Conservation (phyloP, 2,329 filamentous ascomycete genomes). For the Penicillium sp. region DNA sequence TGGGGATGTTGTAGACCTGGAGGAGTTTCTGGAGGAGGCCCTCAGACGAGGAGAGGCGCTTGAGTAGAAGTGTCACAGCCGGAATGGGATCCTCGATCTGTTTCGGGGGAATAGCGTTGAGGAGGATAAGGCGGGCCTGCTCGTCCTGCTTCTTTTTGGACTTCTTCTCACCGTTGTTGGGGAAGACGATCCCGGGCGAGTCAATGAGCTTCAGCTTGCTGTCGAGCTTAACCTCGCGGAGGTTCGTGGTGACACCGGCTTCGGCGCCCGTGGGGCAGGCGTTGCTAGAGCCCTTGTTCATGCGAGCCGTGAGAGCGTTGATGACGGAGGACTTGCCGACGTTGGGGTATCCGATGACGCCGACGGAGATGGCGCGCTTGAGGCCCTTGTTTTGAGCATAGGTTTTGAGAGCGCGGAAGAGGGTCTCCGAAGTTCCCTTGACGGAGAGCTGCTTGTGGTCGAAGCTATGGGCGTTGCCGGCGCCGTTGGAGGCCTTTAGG, state of each 20-base stretch:
- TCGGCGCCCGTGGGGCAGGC: constrained; percentile 89
- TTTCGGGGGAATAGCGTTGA: constrained; percentile 91
- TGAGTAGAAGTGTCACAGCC: constrained; percentile 82
- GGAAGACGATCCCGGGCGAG: constrained; percentile 94
- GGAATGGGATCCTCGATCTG: constrained; percentile 92
- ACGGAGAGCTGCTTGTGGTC: constrained; percentile 89
- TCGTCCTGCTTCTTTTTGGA: constrained; percentile 69
- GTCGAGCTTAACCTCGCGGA: constrained; percentile 91
- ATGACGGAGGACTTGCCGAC: constrained; percentile 97
- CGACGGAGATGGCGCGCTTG: constrained; percentile 87
- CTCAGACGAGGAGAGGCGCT: constrained; percentile 73
- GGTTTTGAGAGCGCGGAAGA: constrained; percentile 88
- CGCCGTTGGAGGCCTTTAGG: constrained; percentile 79
- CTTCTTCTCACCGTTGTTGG: constrained; percentile 62
- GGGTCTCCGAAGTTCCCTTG: constrained; percentile 79
- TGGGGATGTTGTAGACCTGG: constrained; percentile 80
- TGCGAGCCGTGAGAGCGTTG: constrained; percentile 81
- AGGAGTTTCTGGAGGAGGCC: constrained; percentile 79
- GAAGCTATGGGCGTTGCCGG: constrained; percentile 86
- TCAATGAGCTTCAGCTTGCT: constrained; percentile 92
- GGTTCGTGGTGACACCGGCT: constrained; percentile 86
- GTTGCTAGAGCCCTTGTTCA: constrained; percentile 65
- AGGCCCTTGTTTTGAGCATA: constrained; percentile 82
- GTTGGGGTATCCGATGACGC: constrained; percentile 94
- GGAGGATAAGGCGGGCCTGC: constrained; percentile 78